Base-by-base conservation (phyloP, 192 early-diverging fungal species). In the Backusella liffmaniae region DNA sequence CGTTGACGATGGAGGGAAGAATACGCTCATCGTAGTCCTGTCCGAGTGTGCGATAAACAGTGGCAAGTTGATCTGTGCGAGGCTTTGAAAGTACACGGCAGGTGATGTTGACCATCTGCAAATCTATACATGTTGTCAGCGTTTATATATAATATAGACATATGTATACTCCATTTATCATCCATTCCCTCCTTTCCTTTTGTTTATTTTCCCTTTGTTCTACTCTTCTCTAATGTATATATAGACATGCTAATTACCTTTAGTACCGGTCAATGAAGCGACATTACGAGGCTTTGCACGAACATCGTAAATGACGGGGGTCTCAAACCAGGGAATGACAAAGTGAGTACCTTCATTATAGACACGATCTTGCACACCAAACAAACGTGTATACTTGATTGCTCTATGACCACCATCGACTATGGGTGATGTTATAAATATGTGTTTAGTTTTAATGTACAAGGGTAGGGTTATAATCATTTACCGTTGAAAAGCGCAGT, bases 61-160 rank as follows among this genome's bases (percentile, higher is more conserved):
- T 84, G 7, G 95, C 91, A 49, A 99, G 89, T 56, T 84, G 74
- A 29, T 85, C 82, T 37, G 94, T 89, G 65, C 90, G 87, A 12
- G 98, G 98, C 69, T 95, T 92, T 51, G 98, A 97, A 29, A 99
- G 87, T 18, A 99, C 98, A 89, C 98, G 95, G 79, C 96, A 92
- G 21, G 96, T 96, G 80, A 99, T 98, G 88, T 99, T 98, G 67
- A 99, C 98, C 98, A 99, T 99, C 82, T 99, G 98, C 78, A 99
- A 84, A 91, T 99, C 98, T 95, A 44, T 3, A n/a, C 3, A 0
- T 32, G 32, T 32, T 36, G 4, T 44, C 12, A 4, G 15, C 41
- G 8, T 69, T 5, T 9, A 23, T 42, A 42, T 13, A 44, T 36
- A 42, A 26, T 26, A 26, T 26, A 26, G 26, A 26, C 0, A 26